Evolutionary conservation across 169 alveolate genomes (phyloP).

Genomic region (Plasmodium sp.): DNA sequence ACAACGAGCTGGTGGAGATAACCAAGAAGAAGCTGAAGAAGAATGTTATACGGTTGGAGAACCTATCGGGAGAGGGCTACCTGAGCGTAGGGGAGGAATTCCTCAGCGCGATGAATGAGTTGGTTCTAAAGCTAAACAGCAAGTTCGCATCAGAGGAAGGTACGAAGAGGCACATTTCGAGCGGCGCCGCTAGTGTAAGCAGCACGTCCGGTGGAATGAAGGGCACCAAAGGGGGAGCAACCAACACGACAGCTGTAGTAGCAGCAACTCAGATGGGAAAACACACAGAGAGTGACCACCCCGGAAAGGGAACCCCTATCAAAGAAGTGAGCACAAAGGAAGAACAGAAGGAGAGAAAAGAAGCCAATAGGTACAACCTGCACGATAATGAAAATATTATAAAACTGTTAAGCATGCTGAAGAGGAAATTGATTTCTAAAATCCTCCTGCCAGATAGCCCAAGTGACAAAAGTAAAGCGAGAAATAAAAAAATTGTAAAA

Average conservation of each 20-base stretch:
- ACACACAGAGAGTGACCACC: neutral
- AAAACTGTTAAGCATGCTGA: conserved; percentile 17
- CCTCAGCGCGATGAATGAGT: conserved; percentile 30
- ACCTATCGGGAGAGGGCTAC: neutral
- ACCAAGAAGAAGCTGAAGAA: conserved; percentile 58
- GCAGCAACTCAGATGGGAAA: neutral
- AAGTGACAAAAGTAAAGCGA: conserved; percentile 41
- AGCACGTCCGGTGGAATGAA: neutral
- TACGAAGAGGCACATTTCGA: neutral
- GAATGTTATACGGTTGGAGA: conserved; percentile 27
- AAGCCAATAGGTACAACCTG: neutral
- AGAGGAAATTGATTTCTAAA: conserved; percentile 25
- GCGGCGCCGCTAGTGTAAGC: neutral
- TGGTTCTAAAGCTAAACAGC: neutral
- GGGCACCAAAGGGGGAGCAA: neutral
- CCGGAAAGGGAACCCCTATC: neutral
- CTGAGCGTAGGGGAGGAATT: conserved; percentile 54
- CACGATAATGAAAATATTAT: conserved; percentile 32
- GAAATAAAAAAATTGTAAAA: conserved; percentile 52
- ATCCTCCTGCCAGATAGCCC: conserved; percentile 44
- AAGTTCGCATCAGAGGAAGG: conserved; percentile 16
- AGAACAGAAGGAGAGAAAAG: neutral
- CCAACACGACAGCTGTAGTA: neutral
- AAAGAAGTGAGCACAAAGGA: neutral
- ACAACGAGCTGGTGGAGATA: conserved; percentile 54